Base-by-base conservation (phyloP, 2,329 filamentous ascomycete species). In the Aspergillus ochraceus region DNA sequence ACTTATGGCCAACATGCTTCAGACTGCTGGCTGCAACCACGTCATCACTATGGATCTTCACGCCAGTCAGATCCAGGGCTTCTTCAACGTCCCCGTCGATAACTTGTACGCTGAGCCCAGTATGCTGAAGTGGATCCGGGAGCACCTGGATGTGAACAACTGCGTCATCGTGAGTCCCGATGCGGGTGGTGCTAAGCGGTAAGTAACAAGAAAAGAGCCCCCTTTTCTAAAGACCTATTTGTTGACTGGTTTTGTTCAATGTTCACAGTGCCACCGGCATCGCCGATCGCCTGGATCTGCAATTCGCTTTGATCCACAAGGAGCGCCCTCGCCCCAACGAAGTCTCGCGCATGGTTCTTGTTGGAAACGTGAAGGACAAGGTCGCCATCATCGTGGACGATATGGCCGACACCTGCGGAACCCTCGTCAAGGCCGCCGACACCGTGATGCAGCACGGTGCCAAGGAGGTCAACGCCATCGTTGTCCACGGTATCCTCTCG, bases 41-140 rank as follows among this genome's bases (percentile, higher is more conserved):
- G 89, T 97, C 70, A 96, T 97, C 68, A 97, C 93, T 19, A 97
- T 97, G 91, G 93, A 97, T 72, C 84, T 97, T 60, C 93, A 97
- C 74, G 93, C 92, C 60, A 92, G 89, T 60, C 93, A 97, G 81
- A 96, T 96, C 63, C 91, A 96, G 78, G 94, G 94, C 47, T 97
- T 98, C 82, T 97, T 97, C 84, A 96, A 96, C 63, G 86, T 89
- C 17, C 87, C 87, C 5, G 87, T 89, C 29, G 87, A 89, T 73
- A 90, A 97, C 76, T 84, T 98, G 49, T 97, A 97, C 76, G 94
- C 93, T 6, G 93, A 97, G 78, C 94, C 94, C 2, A 95, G 91
- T 64, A 94, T 95, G 54, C 82, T 97, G 66, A 87, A 91, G 62
- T 97, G 92, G 90, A 97, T 98, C 67, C 83, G 89, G 58, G 90